Percentiles rank a stretch among this genome's conserved stretches.
These are phyloP conservation scores for Harringtonia aguacate DNA, from an alignment of 2,329 filamentous ascomycete species.

Conservation along the genomic window DNA sequence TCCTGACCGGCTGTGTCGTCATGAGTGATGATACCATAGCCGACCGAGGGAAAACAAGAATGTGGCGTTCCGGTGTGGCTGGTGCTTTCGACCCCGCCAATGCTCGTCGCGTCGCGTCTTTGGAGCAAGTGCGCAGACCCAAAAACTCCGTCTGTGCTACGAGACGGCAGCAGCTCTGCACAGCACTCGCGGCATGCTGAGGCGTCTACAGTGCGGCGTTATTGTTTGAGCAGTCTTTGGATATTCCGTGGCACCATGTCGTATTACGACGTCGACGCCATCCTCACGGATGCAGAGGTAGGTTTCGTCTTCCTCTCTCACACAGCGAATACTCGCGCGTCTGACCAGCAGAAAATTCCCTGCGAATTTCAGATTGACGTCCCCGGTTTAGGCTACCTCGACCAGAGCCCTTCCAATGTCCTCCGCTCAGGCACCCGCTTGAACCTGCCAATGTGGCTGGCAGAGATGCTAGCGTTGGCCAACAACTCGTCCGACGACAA, in stretches of 20 bases:
- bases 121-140: neutral
- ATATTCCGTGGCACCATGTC: constrained; percentile 37
- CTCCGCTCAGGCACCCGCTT: constrained; percentile 75
- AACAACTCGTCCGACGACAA: constrained; percentile 19
- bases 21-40: neutral
- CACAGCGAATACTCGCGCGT: neutral
- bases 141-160: neutral
- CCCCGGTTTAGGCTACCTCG: constrained; percentile 77
- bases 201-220: no score
- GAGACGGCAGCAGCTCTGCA: no score
- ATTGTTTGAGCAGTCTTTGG: neutral
- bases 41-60: neutral
- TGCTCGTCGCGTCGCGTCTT: no score
- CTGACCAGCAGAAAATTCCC: constrained; percentile 66
- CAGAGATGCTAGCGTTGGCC: constrained; percentile 79
- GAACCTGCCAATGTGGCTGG: constrained; percentile 84
- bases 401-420: constrained; percentile 60
- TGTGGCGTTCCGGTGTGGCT: neutral
- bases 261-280: constrained; percentile 78
- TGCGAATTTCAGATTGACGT: constrained; percentile 91
- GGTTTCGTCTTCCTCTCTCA: neutral
- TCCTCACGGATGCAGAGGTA: constrained; percentile 76
- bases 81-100: neutral
- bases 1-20: no score
- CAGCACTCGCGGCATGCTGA: neutral